Evolutionary conservation across 108 stramenopile genomes (phyloP).

Genomic region (Seminavis robusta): DNA sequence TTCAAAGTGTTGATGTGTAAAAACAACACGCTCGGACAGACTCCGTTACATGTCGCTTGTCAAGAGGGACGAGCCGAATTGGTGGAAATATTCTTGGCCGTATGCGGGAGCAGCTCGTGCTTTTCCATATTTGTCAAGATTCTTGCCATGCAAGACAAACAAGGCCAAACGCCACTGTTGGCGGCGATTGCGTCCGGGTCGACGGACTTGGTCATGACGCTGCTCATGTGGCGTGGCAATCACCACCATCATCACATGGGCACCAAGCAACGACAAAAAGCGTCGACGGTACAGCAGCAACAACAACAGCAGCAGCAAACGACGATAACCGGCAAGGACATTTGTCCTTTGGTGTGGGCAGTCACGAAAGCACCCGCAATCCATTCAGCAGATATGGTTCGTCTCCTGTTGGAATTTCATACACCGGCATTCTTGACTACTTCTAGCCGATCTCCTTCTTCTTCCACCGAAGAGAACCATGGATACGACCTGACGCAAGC

Average conservation of each 20-base stretch:
- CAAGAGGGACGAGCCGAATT: constrained; percentile 33
- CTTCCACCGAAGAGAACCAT: constrained; percentile 12
- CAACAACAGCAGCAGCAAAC: no score
- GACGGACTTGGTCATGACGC: constrained; percentile 48
- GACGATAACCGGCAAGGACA: background rate
- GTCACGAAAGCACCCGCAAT: constrained; percentile 30
- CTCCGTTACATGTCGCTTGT: constrained; percentile 63
- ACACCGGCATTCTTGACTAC: no score
- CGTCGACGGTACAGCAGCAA: background rate
- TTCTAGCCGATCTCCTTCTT: no score
- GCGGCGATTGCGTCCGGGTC: constrained; percentile 54
- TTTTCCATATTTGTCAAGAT: constrained; percentile 43
- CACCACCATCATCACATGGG: constrained; percentile 10
- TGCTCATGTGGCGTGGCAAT: constrained; percentile 64
- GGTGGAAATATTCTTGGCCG: constrained; percentile 43
- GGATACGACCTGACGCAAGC: constrained; percentile 27
- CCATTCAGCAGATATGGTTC: constrained; percentile 68
- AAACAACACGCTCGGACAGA: constrained; percentile 42
- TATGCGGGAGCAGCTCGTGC: constrained; percentile 6
- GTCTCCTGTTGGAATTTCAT: constrained; percentile 50
- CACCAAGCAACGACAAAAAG: background rate
- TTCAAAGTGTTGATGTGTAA: constrained; percentile 34
- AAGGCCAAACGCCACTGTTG: constrained; percentile 47
- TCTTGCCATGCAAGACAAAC: constrained; percentile 38
- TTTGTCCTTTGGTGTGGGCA: constrained; percentile 59